Evolutionary conservation across 1,284 basidiomycete genomes (phyloP), one percentile per base, ranked within the genome.

Genomic region (Pascua sp.): DNA sequence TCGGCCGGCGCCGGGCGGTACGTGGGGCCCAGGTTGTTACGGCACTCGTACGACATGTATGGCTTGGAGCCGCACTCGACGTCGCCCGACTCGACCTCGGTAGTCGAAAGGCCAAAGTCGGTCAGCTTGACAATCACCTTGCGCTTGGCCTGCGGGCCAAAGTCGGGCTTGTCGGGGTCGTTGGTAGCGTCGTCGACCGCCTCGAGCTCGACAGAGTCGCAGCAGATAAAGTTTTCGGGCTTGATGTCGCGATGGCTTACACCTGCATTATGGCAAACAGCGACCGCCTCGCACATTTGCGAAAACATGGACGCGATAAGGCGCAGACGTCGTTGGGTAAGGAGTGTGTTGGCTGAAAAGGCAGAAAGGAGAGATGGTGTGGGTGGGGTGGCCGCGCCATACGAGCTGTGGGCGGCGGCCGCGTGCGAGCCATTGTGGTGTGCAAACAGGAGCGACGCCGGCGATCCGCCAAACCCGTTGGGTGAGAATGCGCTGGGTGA

Each of bases 21-120:
- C 49, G 87, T 89, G 59, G 91, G 90, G 37, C 90, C 88, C 64
- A 95, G 82, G 78, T 98, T 97, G 82, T 98, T 98, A 75, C 93
- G 88, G 79, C 95, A 98, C 81, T 98, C 94, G 76, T 88, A 98
- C 68, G 92, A 94, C 95, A 98, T 98, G 79, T 98, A 98, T 0
- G 95, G 95, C 61, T 94, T 93, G 77, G 91, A 95, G 56, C 95
- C 95, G 78, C 96, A 98, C 75, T 98, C 94, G 83, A 98, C 94
- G 78, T 98, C 95, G 60, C 89, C 87, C 62, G 90, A 93, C 59
- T 89, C 86, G 60, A 84, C 77, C 68, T 97, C 91, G 11, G 85
- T 88, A 0, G 94, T 98, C 9, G 92, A 93, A 41, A 99, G 80
- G 42, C 95, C 95, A 81, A 98, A 99, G 78, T 99, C 95, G 32